Evolutionary conservation across 148 eudicot species (phyloP), one percentile per base, ranked within the genome.

Genomic region (Nepenthes mirabilis): DNA sequence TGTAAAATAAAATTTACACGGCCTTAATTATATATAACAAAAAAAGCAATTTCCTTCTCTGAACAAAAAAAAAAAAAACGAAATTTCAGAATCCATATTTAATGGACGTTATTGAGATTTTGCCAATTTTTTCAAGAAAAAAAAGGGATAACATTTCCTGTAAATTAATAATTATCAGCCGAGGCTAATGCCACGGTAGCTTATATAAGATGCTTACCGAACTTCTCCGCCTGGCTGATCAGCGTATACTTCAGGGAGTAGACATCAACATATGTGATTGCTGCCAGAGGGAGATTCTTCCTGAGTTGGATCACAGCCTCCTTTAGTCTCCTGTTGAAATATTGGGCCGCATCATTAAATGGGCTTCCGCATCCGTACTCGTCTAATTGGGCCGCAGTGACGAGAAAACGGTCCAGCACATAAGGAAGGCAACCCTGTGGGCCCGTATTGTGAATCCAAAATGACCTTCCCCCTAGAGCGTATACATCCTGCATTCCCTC

Each of bases 371-470:
- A 77, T 36, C 81, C 81, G 33, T 23, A 71, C 69, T 68, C 40
- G 40, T 78, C 73, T 1, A 60, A 1, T 58, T 74, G 71, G 64
- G 67, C 75, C 9, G 62, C 52, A 2, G 56, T 49, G 1, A 64
- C 37, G 1, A 43, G 71, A 48, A 67, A 65, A 0, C 32, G 51
- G 60, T 14, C 76, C 34, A 78, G 36, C 5, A 71, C 58, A 36
- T 66, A 77, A 5, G 78, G 55, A 2, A 74, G 73, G 43, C 81
- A 77, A 61, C 81, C 81, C 61, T 74, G 32, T 70, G 82, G 82
- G 13, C 79, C 79, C 0, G 79, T 71, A 65, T 78, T 78, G 59
- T 78, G 82, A 11, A 78, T 61, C 82, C 82, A 78, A 60, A 78
- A 78, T 59, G 76, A 64, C 60, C 82, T 74, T 33, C 82, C 79